These are phyloP conservation scores for Glaciozyma martinii DNA, from an alignment of 768 basidiomycete genomes.

Conservation along the genomic window DNA sequence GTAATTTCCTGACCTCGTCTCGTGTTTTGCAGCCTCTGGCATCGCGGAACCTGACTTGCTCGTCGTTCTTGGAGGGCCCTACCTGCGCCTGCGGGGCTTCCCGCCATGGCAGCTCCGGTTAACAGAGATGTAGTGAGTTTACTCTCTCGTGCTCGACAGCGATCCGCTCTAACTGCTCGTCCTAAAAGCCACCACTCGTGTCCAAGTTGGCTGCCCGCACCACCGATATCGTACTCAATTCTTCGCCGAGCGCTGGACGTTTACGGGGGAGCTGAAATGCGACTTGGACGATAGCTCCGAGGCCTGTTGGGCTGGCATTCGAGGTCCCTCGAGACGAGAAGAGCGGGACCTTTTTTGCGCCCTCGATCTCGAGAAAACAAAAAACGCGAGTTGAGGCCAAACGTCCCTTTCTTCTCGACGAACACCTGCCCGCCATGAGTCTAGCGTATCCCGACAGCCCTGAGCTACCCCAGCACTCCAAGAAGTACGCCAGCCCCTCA, in stretches of 20 bases:
- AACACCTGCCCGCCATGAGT: too few species aligned
- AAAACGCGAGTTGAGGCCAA: too few species aligned
- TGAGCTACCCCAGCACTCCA: too few species aligned
- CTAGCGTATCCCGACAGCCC: too few species aligned
- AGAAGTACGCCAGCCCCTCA: too few species aligned
- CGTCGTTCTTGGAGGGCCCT: constrained; percentile 31
- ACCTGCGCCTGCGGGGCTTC: constrained; percentile 30
- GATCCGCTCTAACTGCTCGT: too few species aligned
- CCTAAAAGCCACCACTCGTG: constrained; percentile 29
- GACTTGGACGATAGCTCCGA: constrained; percentile 19
- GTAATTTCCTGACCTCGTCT: not conserved
- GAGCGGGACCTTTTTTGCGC: too few species aligned
- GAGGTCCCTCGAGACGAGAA: too few species aligned
- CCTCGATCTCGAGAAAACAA: too few species aligned
- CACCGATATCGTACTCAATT: constrained; percentile 13
- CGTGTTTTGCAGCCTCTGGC: constrained; percentile 15
- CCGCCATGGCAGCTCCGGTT: constrained; percentile 33
- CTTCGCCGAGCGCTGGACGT: constrained; percentile 29
- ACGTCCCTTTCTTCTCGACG: too few species aligned
- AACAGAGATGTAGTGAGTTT: constrained; percentile 31
- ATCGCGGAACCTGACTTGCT: constrained; percentile 30
- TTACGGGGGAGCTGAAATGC: constrained; percentile 31
- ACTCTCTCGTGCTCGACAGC: not conserved
- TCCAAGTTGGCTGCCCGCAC: constrained; percentile 20
- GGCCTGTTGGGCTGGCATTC: too few species aligned